Conservation (phyloP, 139 green algal species). For the Coelastrella sp. region DNA sequence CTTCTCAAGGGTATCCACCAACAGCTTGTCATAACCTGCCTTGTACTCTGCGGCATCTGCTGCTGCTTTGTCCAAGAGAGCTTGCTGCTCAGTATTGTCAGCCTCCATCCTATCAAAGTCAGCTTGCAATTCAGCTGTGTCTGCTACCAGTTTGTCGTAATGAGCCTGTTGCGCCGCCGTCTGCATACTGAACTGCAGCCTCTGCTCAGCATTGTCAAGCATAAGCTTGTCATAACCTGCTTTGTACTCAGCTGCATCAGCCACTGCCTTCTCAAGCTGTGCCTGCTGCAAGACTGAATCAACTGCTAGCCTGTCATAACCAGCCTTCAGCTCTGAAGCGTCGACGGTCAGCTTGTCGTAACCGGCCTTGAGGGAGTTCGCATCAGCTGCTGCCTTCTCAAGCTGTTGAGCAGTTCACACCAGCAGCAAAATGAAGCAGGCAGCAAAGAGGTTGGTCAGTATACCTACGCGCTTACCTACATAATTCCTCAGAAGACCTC, state of each 20-base stretch:
- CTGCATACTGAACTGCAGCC: conserved; percentile 1
- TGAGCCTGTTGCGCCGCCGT: conserved; percentile 1
- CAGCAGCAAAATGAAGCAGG: too few species aligned
- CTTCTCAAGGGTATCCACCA: conserved; percentile 26
- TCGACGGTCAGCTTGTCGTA: conserved; percentile 23
- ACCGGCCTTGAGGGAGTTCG: conserved; percentile 16
- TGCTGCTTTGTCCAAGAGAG: conserved; percentile 12
- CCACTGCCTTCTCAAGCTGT: conserved; percentile 31
- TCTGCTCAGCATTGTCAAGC: conserved; percentile 11
- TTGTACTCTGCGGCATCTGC: conserved; percentile 42
- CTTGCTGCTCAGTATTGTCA: conserved; percentile 1
- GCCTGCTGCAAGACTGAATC: not conserved
- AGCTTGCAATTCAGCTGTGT: conserved; percentile 23
- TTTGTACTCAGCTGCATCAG: conserved; percentile 32
- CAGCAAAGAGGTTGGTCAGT: too few species aligned
- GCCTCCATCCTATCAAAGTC: conserved; percentile 1
- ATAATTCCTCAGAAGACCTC: not conserved
- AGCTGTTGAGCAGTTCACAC: conserved; percentile 2
- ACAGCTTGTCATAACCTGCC: conserved; percentile 47
- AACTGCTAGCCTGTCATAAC: conserved; percentile 35
- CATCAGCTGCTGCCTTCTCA: conserved; percentile 36
- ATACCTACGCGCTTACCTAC: not conserved
- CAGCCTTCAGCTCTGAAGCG: conserved; percentile 30
- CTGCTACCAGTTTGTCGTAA: conserved; percentile 4
- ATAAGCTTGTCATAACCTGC: conserved; percentile 41